A percentile compares a stretch with the other conserved stretches of the same genome.
Evolutionary conservation across 257 asterid genomes (phyloP).

Genomic region (Plantago elongata): DNA sequence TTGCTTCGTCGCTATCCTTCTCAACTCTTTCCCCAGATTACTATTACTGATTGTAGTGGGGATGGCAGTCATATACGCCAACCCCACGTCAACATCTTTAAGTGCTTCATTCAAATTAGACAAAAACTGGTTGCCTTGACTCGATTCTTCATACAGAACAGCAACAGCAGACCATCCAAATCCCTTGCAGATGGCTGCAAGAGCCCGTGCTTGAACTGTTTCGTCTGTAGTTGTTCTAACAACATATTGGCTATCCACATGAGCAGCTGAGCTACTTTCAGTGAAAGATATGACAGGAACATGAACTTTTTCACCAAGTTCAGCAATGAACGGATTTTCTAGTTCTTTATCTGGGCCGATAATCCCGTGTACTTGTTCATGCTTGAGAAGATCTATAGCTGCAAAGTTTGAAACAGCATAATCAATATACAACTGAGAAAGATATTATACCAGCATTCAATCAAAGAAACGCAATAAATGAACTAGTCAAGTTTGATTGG

Average conservation of each 20-base stretch:
- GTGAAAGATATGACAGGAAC: slow-evolving; percentile 27
- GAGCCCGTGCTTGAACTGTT: slow-evolving; percentile 30
- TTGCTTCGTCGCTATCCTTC: slow-evolving; percentile 16
- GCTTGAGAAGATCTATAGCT: slow-evolving; percentile 33
- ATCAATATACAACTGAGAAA: not conserved
- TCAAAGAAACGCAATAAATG: no score
- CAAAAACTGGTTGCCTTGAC: slow-evolving; percentile 28
- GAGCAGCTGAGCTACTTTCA: slow-evolving; percentile 18
- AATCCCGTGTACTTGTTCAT: slow-evolving; percentile 31
- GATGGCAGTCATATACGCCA: slow-evolving; percentile 20
- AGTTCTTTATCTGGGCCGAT: slow-evolving; percentile 26
- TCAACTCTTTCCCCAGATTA: slow-evolving; percentile 21
- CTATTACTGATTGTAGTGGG: slow-evolving; percentile 19
- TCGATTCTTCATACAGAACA: slow-evolving; percentile 34
- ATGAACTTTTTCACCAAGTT: slow-evolving; percentile 26
- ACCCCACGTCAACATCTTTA: slow-evolving; percentile 21
- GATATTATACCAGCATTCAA: no score
- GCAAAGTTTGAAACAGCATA: not conserved
- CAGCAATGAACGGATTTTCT: slow-evolving; percentile 20
- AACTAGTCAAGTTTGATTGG: no score
- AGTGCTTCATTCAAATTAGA: slow-evolving; percentile 30
- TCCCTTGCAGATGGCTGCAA: slow-evolving; percentile 34
- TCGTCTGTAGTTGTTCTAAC: slow-evolving; percentile 24
- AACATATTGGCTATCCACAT: slow-evolving; percentile 3
- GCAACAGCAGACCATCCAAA: slow-evolving; percentile 40